Evolutionary conservation across 2,329 filamentous ascomycete genomes (phyloP).

Genomic region (Ceratocystis albifundus): DNA sequence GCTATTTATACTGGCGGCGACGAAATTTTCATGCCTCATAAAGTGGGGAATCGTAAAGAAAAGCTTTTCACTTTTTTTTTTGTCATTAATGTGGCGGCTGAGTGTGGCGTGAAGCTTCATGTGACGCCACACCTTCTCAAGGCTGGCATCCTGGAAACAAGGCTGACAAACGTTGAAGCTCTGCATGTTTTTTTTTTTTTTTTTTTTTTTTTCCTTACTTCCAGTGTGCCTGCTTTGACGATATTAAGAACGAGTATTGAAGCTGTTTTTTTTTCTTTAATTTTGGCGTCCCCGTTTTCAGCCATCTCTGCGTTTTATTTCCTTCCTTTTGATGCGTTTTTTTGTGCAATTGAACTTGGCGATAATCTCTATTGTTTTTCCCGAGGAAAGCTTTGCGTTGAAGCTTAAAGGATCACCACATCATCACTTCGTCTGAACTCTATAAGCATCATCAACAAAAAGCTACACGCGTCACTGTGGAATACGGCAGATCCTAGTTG

Average conservation of each 20-base stretch:
- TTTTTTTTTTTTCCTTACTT: constrained; percentile 3
- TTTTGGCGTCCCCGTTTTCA: neutral
- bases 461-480: neutral
- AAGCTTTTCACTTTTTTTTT: neutral
- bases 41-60: too few relatives aligned
- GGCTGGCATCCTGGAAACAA: neutral
- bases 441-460: neutral
- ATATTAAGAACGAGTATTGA: neutral
- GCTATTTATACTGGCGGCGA: constrained; percentile 10
- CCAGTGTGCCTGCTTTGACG: neutral
- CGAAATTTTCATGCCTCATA: constrained; percentile 4
- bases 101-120: too few relatives aligned
- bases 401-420: neutral
- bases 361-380: neutral
- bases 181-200: neutral
- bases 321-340: neutral
- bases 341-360: neutral
- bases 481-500: too few relatives aligned
- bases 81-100: too few relatives aligned
- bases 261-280: constrained; percentile 1
- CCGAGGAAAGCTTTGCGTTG: neutral
- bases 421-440: neutral
- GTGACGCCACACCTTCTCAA: neutral
- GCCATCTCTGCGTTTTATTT: neutral
- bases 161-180: constrained; percentile 10